These are phyloP conservation scores for Cystobasidium slooffiae DNA, from an alignment of 1,284 basidiomycete genomes.

Conservation along the genomic window DNA sequence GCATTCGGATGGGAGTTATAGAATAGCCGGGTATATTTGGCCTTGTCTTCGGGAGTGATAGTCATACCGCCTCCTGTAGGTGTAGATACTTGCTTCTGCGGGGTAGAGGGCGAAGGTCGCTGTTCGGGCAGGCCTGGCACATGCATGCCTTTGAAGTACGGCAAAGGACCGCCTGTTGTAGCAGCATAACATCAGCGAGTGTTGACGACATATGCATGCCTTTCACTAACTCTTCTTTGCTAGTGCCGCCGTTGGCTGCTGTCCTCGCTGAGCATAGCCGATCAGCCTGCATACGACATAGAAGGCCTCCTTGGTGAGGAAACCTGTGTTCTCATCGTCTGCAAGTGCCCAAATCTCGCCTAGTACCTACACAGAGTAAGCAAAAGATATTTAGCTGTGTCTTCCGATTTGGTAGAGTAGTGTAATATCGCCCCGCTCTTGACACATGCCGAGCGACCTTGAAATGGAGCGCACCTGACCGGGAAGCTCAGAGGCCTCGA, in stretches of 20 bases:
- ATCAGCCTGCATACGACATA: conserved; percentile 86
- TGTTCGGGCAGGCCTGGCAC: conserved; percentile 57
- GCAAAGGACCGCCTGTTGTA: conserved; percentile 74
- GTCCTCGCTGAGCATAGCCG: conserved; percentile 88
- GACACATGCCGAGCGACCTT: conserved; percentile 2
- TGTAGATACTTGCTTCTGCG: conserved; percentile 6
- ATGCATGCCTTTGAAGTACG: conserved; percentile 74
- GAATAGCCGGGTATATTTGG: conserved; percentile 82
- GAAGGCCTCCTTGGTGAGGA: conserved; percentile 83
- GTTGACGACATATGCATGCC: background rate
- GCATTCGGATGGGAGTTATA: conserved; percentile 71
- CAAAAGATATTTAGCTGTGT: background rate
- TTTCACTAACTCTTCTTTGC: conserved; percentile 56
- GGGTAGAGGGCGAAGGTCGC: conserved; percentile 58
- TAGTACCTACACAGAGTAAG: conserved; percentile 58
- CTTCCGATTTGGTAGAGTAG: background rate
- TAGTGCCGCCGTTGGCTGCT: conserved; percentile 67
- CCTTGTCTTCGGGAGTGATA: conserved; percentile 74
- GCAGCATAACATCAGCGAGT: background rate
- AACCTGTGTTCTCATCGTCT: conserved; percentile 91
- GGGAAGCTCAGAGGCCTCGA: conserved; percentile 49
- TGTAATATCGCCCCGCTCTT: conserved; percentile 2
- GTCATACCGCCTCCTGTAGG: conserved; percentile 25
- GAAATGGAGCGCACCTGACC: conserved; percentile 22
- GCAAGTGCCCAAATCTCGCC: conserved; percentile 93